Percentiles rank a stretch among this genome's conserved stretches.
phyloP scores from a whole-genome alignment of 2,329 filamentous ascomycete genomes.

The Pseudogymnoascus pannorum region DNA sequence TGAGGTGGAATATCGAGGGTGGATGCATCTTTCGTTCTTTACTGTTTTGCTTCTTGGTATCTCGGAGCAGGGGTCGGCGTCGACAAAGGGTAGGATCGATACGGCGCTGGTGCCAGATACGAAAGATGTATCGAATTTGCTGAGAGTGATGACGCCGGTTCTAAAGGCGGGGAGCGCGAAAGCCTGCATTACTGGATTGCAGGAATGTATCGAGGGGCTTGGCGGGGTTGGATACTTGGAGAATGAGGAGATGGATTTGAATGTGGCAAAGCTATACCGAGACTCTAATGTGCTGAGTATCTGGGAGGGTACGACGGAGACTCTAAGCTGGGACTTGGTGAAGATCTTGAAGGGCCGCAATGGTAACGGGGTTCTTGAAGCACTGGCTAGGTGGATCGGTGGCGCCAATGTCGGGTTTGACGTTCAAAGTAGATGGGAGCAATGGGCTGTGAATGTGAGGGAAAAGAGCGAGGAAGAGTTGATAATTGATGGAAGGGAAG shows the following conservation, averaged over 20 bases:
- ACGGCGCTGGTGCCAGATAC: conserved; percentile 29
- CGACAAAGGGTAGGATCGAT: conserved; percentile 20
- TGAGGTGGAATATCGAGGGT: conserved; percentile 47
- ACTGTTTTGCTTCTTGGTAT: conserved; percentile 47
- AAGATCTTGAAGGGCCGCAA: conserved; percentile 37
- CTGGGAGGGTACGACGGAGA: conserved; percentile 68
- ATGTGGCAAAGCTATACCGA: conserved; percentile 58
- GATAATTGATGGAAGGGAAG: conserved; percentile 25
- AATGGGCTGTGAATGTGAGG: conserved; percentile 15
- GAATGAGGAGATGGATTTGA: conserved; percentile 55
- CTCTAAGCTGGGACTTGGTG: conserved; percentile 50
- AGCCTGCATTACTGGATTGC: conserved; percentile 41
- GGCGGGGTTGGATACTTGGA: conserved; percentile 61
- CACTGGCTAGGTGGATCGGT: conserved; percentile 36
- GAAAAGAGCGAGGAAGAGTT: conserved; percentile 26
- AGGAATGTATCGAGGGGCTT: conserved; percentile 55
- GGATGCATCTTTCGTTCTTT: conserved; percentile 50
- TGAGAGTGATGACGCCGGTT: conserved; percentile 52
- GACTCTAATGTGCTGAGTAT: conserved; percentile 59
- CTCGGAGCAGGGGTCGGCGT: conserved; percentile 37
- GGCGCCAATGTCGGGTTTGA: conserved; percentile 13
- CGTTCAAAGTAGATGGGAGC: conserved; percentile 12
- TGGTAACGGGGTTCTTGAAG: conserved; percentile 32
- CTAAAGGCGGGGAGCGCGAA: conserved; percentile 52
- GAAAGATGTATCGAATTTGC: conserved; percentile 34